These are phyloP conservation scores for Avena insularis DNA, from an alignment of 176 grass and related monocot genomes.

Conservation along the genomic window DNA sequence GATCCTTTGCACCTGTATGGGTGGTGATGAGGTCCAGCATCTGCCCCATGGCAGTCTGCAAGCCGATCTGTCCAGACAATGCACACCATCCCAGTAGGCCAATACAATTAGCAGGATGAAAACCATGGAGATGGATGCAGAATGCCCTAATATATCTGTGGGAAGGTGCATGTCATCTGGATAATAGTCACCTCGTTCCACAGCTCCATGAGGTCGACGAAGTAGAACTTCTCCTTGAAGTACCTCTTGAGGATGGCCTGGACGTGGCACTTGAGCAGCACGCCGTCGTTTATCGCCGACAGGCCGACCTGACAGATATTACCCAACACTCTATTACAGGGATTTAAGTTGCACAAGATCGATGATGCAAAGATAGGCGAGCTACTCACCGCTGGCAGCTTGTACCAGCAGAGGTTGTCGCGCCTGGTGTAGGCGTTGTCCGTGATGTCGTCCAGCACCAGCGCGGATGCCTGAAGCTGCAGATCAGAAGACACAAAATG, in stretches of 20 bases:
- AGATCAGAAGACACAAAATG: neutral
- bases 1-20: slow-evolving; percentile 60
- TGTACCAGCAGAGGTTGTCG: slow-evolving; percentile 72
- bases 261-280: slow-evolving; percentile 69
- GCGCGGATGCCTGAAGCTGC: slow-evolving; percentile 72
- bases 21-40: slow-evolving; percentile 78
- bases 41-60: slow-evolving; percentile 71
- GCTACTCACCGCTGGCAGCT: slow-evolving; percentile 40
- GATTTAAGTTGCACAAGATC: neutral
- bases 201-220: slow-evolving; percentile 61
- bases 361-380: neutral
- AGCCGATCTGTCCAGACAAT: slow-evolving; percentile 50
- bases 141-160: neutral
- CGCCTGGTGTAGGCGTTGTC: slow-evolving; percentile 76
- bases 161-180: neutral
- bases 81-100: neutral
- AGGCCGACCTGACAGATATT: slow-evolving; percentile 55
- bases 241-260: slow-evolving; percentile 68
- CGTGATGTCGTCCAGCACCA: slow-evolving; percentile 74
- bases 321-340: too few species aligned
- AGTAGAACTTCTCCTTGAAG: slow-evolving; percentile 65
- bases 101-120: neutral
- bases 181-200: slow-evolving; percentile 53
- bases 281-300: slow-evolving; percentile 67
- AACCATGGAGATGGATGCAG: neutral